Conservation (phyloP, 2,329 filamentous ascomycete species). For the Sclerotinia glacialis region DNA sequence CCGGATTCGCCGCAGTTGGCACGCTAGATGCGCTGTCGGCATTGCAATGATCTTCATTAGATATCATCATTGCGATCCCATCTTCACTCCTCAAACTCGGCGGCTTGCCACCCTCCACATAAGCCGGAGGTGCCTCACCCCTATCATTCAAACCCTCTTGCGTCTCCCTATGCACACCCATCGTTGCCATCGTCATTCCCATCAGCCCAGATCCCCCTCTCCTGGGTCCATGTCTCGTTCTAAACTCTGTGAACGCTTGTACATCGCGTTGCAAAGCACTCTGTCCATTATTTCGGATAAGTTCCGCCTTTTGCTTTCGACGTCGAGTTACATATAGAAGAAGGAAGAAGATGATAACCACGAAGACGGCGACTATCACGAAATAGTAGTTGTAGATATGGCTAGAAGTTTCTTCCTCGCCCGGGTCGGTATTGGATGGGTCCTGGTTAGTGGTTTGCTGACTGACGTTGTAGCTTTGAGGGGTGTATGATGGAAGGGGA, state of each 20-base stretch:
- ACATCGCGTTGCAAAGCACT: slow-evolving; percentile 38
- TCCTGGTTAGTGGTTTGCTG: slow-evolving; percentile 6
- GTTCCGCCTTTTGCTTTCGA: slow-evolving; percentile 28
- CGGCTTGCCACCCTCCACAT: slow-evolving; percentile 41
- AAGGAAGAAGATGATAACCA: slow-evolving; percentile 43
- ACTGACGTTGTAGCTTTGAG: slow-evolving; percentile 8
- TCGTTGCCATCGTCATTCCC: slow-evolving; percentile 17
- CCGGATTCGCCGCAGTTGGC: not conserved
- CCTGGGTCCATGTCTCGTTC: slow-evolving; percentile 26
- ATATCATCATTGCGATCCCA: slow-evolving; percentile 5
- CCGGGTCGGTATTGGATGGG: slow-evolving; percentile 8
- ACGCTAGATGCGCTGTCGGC: not conserved
- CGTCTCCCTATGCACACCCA: slow-evolving; percentile 6
- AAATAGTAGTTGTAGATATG: slow-evolving; percentile 57
- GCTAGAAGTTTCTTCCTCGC: slow-evolving; percentile 32
- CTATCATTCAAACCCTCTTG: slow-evolving; percentile 61
- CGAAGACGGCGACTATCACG: slow-evolving; percentile 48
- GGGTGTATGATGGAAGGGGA: slow-evolving; percentile 17
- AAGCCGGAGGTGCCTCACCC: slow-evolving; percentile 64
- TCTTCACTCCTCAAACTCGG: slow-evolving; percentile 30
- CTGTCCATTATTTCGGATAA: slow-evolving; percentile 31
- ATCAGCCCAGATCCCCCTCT: slow-evolving; percentile 17
- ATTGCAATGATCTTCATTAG: not conserved
- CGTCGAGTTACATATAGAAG: slow-evolving; percentile 48
- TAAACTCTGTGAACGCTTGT: slow-evolving; percentile 26